Evolutionary conservation across 2,329 filamentous ascomycete genomes (phyloP).

Genomic region (Scedosporium apiospermum): DNA sequence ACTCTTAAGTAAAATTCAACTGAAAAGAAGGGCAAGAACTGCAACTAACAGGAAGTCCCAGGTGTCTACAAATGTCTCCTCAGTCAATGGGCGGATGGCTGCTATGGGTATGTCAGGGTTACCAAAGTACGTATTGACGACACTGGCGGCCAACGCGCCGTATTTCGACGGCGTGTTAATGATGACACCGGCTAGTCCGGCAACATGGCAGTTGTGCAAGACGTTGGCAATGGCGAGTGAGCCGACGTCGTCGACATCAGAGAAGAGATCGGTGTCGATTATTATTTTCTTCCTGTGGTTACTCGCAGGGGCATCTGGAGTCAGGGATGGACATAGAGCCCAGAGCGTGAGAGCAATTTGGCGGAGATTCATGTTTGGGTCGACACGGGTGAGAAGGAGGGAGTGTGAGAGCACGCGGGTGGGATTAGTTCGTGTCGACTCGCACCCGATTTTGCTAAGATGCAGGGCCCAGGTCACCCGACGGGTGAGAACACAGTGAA

Average conservation of each 20-base stretch:
- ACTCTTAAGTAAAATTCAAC: no score
- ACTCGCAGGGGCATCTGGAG: neutral
- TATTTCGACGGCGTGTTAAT: constrained; percentile 31
- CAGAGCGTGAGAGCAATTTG: no score
- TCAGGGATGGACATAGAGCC: no score
- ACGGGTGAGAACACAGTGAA: no score
- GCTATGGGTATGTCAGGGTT: constrained; percentile 26
- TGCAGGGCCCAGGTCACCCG: no score
- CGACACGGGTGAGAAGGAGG: no score
- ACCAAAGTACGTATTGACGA: constrained; percentile 31
- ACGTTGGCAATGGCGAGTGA: constrained; percentile 31
- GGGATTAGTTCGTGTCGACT: no score
- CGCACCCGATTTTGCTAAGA: no score
- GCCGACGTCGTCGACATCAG: constrained; percentile 33
- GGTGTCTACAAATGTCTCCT: constrained; percentile 33
- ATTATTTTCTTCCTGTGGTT: constrained; percentile 18
- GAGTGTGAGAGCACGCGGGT: no score
- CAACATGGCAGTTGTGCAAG: constrained; percentile 26
- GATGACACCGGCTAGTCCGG: constrained; percentile 29
- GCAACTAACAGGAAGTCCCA: constrained; percentile 26
- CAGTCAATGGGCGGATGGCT: constrained; percentile 26
- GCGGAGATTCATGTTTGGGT: no score
- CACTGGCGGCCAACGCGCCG: constrained; percentile 29
- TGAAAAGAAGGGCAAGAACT: no score
- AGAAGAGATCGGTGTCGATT: constrained; percentile 36